Base-by-base conservation (phyloP, 805 yeast species). In the Starmera caribaea region DNA sequence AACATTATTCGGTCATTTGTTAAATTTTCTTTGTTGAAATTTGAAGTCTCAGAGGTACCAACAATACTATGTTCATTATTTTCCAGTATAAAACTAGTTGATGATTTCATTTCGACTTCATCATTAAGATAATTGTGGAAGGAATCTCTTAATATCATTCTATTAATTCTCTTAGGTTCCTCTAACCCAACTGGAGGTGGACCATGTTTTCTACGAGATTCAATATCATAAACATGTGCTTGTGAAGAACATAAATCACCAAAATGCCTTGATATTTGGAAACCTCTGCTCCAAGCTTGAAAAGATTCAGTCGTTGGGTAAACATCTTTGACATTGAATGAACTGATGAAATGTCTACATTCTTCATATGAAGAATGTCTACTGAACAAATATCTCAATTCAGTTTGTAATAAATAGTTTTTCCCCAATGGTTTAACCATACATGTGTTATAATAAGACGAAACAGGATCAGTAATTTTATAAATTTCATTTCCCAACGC, bases 291-390 rank as follows among this genome's bases (percentile, higher is more conserved):
- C 73, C 72, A 70, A 0, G 59, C 47, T 1, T 44, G 30, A 8
- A 32, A 36, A 2, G 63, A 57, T 30, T 57, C 65, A n/a, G 58
- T 59, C 36, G 69, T 64, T 0, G 76, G 76, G 37, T 58, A 68
- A 0, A 71, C 71, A 36, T 68, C 68, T 11, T 40, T 46, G 0
- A 73, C 72, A 9, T 42, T 50, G 38, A 72, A 64, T 28, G 54
- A 32, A 5, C 53, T 43, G 1, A 71, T 48, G 11, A 72, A 61
- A 9, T 57, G 40, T 14, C 53, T 42, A 13, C 61, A 53, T 45
- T 72, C 77, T 8, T 58, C 37, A 41, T 60, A 72, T 2, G 75
- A 68, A 1, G 75, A 68, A 43, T 72, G 76, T 34, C 76, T 49
- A 5, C 74, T 68, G 45, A 64, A 72, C 8, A 67, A 48, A 13